These are phyloP conservation scores for Alternaria sp. DNA, from an alignment of 2,329 filamentous ascomycete species.

Conservation along the genomic window DNA sequence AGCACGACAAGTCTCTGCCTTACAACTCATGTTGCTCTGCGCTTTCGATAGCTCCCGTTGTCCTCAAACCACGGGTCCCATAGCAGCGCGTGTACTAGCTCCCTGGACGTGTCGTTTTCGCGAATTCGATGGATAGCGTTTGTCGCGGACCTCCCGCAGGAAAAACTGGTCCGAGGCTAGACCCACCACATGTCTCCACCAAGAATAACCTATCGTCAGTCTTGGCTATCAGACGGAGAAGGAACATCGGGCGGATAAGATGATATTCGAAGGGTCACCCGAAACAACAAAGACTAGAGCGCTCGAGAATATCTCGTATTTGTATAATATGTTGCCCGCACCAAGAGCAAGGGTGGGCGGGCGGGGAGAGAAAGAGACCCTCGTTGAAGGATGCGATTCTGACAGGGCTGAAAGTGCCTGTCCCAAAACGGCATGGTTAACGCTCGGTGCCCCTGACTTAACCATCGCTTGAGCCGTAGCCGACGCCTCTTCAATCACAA, in stretches of 20 bases:
- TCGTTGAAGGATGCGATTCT: not conserved
- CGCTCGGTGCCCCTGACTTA: constrained; percentile 20
- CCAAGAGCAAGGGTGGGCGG: not conserved
- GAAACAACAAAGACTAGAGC: not conserved
- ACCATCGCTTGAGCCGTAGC: constrained; percentile 8
- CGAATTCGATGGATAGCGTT: constrained; percentile 3
- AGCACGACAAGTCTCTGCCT: not conserved
- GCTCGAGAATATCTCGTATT: not conserved
- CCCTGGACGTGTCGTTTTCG: constrained; percentile 3
- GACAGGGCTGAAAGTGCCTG: constrained; percentile 1
- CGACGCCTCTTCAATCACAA: constrained; percentile 16
- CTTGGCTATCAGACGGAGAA: not conserved
- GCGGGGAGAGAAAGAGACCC: constrained; percentile 1
- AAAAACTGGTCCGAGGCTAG: constrained; percentile 7
- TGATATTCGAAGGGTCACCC: not conserved
- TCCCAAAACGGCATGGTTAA: constrained; percentile 9
- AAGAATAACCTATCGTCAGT: not conserved
- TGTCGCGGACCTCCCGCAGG: constrained; percentile 1
- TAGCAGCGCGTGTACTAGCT: not conserved
- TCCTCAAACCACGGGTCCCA: not conserved
- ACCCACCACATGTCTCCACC: constrained; percentile 1
- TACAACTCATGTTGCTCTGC: not conserved
- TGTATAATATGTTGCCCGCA: not conserved
- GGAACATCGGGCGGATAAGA: not conserved
- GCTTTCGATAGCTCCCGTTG: not conserved